Evolutionary conservation across 2,329 filamentous ascomycete genomes (phyloP), one percentile per base, ranked within the genome.

Genomic region (Cryphonectria nitschkei): DNA sequence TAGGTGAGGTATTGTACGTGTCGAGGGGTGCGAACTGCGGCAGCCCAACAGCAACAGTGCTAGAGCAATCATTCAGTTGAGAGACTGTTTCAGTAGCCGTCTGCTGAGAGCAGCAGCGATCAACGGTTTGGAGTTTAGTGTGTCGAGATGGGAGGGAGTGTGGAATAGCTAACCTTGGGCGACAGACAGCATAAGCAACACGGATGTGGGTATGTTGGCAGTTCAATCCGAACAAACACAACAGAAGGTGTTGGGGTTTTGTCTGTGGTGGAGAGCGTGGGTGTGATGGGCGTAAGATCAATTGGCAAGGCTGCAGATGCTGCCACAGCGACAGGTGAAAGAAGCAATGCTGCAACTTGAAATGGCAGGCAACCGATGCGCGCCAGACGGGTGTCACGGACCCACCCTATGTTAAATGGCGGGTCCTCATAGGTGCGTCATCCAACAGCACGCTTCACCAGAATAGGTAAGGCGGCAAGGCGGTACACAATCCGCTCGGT

Each of bases 291-390:
- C 26, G 22, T 64, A n/a, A 64, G 34, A 43, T 41, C n/a, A 43
- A 64, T 41, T 26, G 16, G 61, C 61, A 39, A 64, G 61, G 61
- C 61, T 64, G 61, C 61, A 63, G n/a, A 16, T 63, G 61, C 61
- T 41, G n/a, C 13, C 26, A 41, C 61, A n/a, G 61, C 61, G 0
- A 63, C 37, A 39, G 61, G 41, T 63, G 61, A 63, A 63, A 63
- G 61, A 63, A 43, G 61, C 61, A 63, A 32, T 56, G 54, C 54
- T 32, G 61, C 39, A n/a, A 32, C 7, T 14, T 4, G 34, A 43
- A 5, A 64, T 39, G 41, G 61, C 61, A 64, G 61, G 41, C 34
- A 62, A 62, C 61, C 9, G 41, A 64, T 64, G 39, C 61, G n/a
- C 61, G 61, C 61, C 26, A 43, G 37, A 64, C 26, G 37, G 61